A percentile compares a stretch with the other conserved stretches of the same genome.
Conservation (phyloP, 805 yeast genomes). For the Kregervanrija delftensis region DNA sequence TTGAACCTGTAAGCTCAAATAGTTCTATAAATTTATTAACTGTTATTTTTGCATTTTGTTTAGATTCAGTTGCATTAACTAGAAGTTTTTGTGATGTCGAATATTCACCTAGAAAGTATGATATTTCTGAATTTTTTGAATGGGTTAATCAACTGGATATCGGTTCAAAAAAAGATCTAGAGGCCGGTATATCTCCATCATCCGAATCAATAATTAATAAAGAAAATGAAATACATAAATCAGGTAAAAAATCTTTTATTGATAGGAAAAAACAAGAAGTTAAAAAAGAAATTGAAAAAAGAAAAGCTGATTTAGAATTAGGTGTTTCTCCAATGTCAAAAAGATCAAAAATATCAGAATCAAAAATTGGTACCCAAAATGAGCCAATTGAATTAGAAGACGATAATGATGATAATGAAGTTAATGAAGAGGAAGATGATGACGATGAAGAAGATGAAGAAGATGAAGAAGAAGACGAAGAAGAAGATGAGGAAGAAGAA, state of each 20-base stretch:
- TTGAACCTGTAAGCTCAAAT: conserved; percentile 20
- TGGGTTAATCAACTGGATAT: conserved; percentile 19
- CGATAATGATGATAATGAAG: conserved; percentile 2
- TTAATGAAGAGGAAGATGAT: not conserved
- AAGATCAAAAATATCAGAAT: conserved; percentile 2
- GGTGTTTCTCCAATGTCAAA: not conserved
- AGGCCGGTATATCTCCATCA: no score
- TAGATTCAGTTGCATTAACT: conserved; percentile 13
- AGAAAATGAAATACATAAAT: not conserved
- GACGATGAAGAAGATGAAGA: not conserved
- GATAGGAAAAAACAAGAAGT: conserved; percentile 5
- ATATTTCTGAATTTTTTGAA: conserved; percentile 22
- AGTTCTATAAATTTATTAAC: conserved; percentile 26
- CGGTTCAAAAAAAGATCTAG: conserved; percentile 1
- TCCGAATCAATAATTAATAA: not conserved
- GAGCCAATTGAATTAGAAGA: conserved; percentile 11
- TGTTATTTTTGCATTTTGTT: conserved; percentile 24
- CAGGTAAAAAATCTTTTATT: not conserved
- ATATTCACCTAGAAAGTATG: conserved; percentile 19
- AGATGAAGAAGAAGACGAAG: not conserved
- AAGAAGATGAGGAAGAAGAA: not conserved
- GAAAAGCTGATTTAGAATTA: conserved; percentile 2
- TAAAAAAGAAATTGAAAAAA: not conserved
- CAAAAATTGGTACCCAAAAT: conserved; percentile 4
- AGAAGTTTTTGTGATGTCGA: conserved; percentile 18